Base-by-base conservation (phyloP, 2,329 filamentous ascomycete genomes). In the Dothideomycetidae sp. region DNA sequence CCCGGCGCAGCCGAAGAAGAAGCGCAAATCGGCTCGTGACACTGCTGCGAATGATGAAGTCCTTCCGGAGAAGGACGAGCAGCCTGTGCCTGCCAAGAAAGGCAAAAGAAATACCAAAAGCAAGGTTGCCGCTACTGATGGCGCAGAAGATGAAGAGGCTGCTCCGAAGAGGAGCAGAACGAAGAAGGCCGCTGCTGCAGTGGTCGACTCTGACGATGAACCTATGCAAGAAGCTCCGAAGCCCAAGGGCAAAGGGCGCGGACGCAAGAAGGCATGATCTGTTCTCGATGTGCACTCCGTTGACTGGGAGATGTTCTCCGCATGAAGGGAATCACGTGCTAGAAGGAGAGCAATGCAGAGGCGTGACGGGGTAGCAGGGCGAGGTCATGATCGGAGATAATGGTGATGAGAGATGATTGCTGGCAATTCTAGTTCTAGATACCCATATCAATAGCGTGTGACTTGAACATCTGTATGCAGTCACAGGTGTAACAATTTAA, bases 21-120 rank as follows among this genome's bases (percentile, higher is more conserved):
- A 50, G 37, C 37, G 49, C 35, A 59, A 50, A 41, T 49, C 46
- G 4, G 44, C 47, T 23, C 36, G 33, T 14, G 38, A 35, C 29
- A 13, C 39, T 2, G 29, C 31, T 32, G 32, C 37, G 15, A 29
- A 18, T 31, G 26, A 32, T 17, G 13, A 23, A 12, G 29, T 15
- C 28, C 16, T 12, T 4, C 18, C 31, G 5, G 39, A 39, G 26
- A 30, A 14, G 11, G 38, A 39, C 4, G 42, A 26, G 31, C 34
- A 33, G 3, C 23, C 41, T 9, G 32, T 33, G 18, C 28, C 33
- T 14, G 28, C 29, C 12, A 44, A 42, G 39, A 40, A 37, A 16
- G 31, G 29, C 16, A 41, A 34, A 28, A 18, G 36, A 7, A 23
- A 33, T n/a, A 10, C 18, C 2, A 33, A 28, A 30, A 38, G 33